A percentile compares a stretch with the other conserved stretches of the same genome.
Conservation (phyloP, 441 rosid species). For the Pelargonium cotyledonis region DNA sequence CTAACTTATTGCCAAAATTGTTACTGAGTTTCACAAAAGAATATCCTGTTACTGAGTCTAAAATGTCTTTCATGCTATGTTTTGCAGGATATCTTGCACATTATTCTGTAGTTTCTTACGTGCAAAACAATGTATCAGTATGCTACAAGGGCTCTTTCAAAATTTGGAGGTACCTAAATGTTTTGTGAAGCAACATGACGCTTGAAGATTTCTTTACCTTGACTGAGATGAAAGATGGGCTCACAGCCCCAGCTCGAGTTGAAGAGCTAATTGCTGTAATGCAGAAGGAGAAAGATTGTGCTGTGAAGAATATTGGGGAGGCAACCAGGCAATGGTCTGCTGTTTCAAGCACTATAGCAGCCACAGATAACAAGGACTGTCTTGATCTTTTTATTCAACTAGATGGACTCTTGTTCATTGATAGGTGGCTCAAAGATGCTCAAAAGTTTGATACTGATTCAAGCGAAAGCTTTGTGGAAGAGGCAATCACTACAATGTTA, state of each 20-base stretch:
- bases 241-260: constrained; percentile 62
- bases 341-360: constrained; percentile 76
- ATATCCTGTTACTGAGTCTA: not conserved
- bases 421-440: constrained; percentile 75
- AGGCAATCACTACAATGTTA: constrained; percentile 61
- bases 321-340: constrained; percentile 88
- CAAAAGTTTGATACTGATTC: constrained; percentile 39
- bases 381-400: constrained; percentile 80
- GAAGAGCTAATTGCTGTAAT: constrained; percentile 69
- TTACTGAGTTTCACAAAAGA: not conserved
- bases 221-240: constrained; percentile 92
- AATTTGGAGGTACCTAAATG: constrained; percentile 31
- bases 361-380: constrained; percentile 81
- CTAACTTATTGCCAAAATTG: not conserved
- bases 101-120: constrained; percentile 16
- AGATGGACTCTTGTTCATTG: constrained; percentile 71
- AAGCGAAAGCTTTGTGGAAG: constrained; percentile 56
- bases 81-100: constrained; percentile 31
- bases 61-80: constrained; percentile 19
- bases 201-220: constrained; percentile 92
- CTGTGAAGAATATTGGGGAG: constrained; percentile 60
- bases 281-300: constrained; percentile 59
- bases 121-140: constrained; percentile 29
- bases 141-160: constrained; percentile 23
- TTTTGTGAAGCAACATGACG: constrained; percentile 60